Evolutionary conservation across 1,284 basidiomycete genomes (phyloP).

Genomic region (Heliocybe sulcata): DNA sequence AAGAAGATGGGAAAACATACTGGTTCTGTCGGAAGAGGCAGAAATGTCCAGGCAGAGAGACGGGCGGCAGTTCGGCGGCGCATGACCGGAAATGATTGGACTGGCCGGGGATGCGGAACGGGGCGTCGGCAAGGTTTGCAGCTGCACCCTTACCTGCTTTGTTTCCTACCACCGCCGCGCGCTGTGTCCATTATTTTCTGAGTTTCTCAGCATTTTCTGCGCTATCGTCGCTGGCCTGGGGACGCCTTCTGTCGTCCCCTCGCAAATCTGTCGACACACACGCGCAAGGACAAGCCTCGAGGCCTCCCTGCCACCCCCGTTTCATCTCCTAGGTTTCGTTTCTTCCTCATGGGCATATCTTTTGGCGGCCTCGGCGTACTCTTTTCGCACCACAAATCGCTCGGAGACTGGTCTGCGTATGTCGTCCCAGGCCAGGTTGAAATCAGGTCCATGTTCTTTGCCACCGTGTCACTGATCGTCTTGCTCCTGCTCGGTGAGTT

Average conservation of each 20-base stretch:
- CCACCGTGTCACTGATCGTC: slow-evolving; percentile 59
- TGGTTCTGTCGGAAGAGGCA: background rate
- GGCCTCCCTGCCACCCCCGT: slow-evolving; percentile 28
- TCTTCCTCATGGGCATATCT: slow-evolving; percentile 57
- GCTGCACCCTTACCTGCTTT: background rate
- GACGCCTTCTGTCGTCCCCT: slow-evolving; percentile 28
- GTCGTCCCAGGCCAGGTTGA: slow-evolving; percentile 50
- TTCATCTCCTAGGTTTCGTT: slow-evolving; percentile 20
- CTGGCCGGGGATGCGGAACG: background rate
- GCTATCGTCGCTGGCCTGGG: slow-evolving; percentile 14
- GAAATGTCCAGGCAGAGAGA: background rate
- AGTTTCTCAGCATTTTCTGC: background rate
- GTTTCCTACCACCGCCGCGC: background rate
- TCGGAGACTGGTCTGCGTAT: slow-evolving; percentile 37
- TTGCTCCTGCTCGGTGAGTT: slow-evolving; percentile 65
- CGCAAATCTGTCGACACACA: slow-evolving; percentile 34
- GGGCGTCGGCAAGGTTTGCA: background rate
- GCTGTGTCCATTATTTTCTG: background rate
- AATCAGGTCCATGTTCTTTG: slow-evolving; percentile 60
- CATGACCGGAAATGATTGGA: background rate
- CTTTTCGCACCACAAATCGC: slow-evolving; percentile 48
- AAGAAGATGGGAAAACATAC: background rate
- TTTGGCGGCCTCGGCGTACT: slow-evolving; percentile 55
- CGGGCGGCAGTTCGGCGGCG: background rate
- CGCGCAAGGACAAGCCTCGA: slow-evolving; percentile 20